Base-by-base conservation (phyloP, 495 filamentous ascomycete genomes). In the Pyrenula aspistea region DNA sequence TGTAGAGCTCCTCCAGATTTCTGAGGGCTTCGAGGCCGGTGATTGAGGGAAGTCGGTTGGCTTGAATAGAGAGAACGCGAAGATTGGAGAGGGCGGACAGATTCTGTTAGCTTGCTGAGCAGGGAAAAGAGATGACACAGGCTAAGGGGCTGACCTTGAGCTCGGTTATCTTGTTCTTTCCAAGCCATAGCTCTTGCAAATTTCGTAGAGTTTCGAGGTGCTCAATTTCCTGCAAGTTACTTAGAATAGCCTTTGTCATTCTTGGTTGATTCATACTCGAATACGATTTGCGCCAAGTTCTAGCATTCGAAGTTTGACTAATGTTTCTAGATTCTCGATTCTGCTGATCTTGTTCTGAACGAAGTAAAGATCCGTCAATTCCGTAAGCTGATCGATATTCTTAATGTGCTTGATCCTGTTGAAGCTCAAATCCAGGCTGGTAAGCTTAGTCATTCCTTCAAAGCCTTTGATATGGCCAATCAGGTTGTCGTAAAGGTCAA, bases 331-430 rank as follows among this genome's bases (percentile, higher is more conserved):
- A 12, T 84, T 83, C 65, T 99, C 92, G 63, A 99, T 97, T 59
- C 71, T 80, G 25, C 73, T 76, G 62, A 99, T 95, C 67, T 88
- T 92, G 71, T 99, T 99, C 65, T 96, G 87, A 51, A 96, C 88
- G 62, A 99, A 91, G 70, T 86, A 99, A 3, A 99, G 67, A 63
- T 96, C 89, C 60, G 77, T 87, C 55, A 97, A 75, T 42, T 89
- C 81, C 12, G 71, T 81, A 22, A 98, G 76, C 67, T 94, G 88
- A 47, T 80, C 76, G 62, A 97, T 71, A 64, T 90, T 81, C 73
- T 94, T 94, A 77, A 99, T 95, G 67, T 97, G 91, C 68, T 95
- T 96, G 73, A 99, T 92, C 74, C 96, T 96, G 71, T 99, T 99
- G 81, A 95, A 99, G 64, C 88, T 92, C 42, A 99, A 75, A 66